phyloP scores from a whole-genome alignment of 305 asterid genomes.

The Plantago lanceolata region DNA sequence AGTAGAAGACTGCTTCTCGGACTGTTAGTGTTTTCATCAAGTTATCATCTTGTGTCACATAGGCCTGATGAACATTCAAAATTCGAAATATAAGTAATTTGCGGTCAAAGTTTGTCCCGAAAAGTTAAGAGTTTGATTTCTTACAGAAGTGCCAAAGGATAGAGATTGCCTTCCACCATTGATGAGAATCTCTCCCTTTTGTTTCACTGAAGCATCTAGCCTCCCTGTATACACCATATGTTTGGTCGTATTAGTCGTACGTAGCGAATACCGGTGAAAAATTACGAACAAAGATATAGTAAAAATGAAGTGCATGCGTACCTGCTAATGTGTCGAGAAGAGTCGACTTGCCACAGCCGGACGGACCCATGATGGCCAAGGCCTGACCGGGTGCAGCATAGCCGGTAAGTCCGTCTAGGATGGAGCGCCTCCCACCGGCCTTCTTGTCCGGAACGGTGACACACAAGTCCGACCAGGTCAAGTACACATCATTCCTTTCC shows the following conservation, averaged over 20 bases:
- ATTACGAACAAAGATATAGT: too few relatives aligned
- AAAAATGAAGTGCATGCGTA: conserved; percentile 2
- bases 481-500: conserved; percentile 21
- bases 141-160: conserved; percentile 64
- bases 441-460: conserved; percentile 42
- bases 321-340: conserved; percentile 69
- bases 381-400: conserved; percentile 51
- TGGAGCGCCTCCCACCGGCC: conserved; percentile 31
- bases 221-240: conserved; percentile 48
- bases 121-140: neutral
- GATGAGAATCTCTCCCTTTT: conserved; percentile 49
- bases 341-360: conserved; percentile 68
- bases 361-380: conserved; percentile 68
- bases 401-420: conserved; percentile 44
- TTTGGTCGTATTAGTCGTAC: too few relatives aligned
- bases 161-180: conserved; percentile 53
- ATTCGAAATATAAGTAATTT: neutral
- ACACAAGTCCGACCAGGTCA: conserved; percentile 57
- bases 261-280: too few relatives aligned
- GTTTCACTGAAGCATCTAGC: conserved; percentile 42
- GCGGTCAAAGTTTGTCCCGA: too few relatives aligned
- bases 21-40: conserved; percentile 52
- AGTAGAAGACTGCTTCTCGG: conserved; percentile 49
- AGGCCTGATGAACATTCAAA: conserved; percentile 38
- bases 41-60: conserved; percentile 74